phyloP scores from a whole-genome alignment of 148 eudicot species.

The Fagopyrum tataricum region DNA sequence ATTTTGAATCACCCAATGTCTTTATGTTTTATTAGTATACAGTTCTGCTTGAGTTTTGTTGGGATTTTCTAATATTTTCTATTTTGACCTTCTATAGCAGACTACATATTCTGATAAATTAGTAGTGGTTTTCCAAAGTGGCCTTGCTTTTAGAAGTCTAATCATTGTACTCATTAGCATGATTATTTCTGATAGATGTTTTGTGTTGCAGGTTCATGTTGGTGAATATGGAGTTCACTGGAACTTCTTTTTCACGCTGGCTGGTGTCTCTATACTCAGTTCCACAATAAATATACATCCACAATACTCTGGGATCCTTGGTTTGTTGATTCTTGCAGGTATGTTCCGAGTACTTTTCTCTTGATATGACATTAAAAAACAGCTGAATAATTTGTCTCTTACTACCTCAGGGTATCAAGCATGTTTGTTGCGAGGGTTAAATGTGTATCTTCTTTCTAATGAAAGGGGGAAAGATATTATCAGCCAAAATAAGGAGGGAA shows the following conservation, averaged over 20 bases:
- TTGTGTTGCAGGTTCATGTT: conserved; percentile 66
- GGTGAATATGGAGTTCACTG: conserved; percentile 99
- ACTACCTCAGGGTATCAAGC: conserved; percentile 64
- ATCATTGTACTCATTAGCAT: background rate
- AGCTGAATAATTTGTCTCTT: conserved; percentile 15
- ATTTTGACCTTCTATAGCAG: background rate
- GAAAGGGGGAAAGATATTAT: conserved; percentile 64
- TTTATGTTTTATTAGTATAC: background rate
- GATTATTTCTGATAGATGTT: background rate
- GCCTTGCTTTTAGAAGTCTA: background rate
- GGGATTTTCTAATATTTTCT: background rate
- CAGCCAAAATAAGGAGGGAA: conserved; percentile 93
- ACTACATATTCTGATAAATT: background rate
- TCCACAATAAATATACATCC: conserved; percentile 67
- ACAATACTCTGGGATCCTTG: conserved; percentile 70
- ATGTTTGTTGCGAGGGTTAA: conserved; percentile 64
- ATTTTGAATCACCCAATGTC: background rate
- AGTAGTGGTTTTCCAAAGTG: background rate
- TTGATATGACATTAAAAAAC: conserved; percentile 1
- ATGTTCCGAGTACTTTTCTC: conserved; percentile 12
- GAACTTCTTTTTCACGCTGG: conserved; percentile 99
- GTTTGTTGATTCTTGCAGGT: conserved; percentile 65
- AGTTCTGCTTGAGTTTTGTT: background rate
- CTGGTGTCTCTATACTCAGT: conserved; percentile 74
- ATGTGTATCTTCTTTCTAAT: conserved; percentile 65